Conservation (phyloP, 2,329 filamentous ascomycete genomes). For the Phialophora expanda region DNA sequence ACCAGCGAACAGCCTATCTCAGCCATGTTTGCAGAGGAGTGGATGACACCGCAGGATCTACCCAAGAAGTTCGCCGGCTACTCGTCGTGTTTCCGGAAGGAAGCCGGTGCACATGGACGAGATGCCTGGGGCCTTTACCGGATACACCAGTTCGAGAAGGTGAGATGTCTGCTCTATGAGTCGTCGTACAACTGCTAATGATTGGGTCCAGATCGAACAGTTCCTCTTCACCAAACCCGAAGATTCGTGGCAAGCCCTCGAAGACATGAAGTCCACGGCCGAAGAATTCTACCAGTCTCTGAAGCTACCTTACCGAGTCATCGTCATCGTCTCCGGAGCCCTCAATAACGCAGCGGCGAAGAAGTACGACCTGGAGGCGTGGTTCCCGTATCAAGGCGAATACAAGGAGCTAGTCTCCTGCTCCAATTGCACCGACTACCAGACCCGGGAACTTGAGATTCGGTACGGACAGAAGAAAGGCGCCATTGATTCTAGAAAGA, state of each 20-base stretch:
- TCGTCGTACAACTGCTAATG: neutral
- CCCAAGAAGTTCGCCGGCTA: conserved; percentile 93
- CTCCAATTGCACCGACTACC: conserved; percentile 98
- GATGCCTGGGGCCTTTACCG: conserved; percentile 98
- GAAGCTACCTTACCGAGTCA: conserved; percentile 85
- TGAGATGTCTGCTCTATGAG: conserved; percentile 41
- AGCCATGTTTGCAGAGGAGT: conserved; percentile 90
- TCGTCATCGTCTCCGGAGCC: conserved; percentile 94
- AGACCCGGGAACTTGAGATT: conserved; percentile 91
- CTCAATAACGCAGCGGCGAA: conserved; percentile 87
- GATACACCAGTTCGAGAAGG: conserved; percentile 97
- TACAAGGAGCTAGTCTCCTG: conserved; percentile 98
- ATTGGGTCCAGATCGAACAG: conserved; percentile 66
- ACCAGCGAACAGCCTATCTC: conserved; percentile 96
- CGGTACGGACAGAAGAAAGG: conserved; percentile 82
- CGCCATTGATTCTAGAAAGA: conserved; percentile 81
- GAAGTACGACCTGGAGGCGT: conserved; percentile 95
- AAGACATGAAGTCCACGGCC: conserved; percentile 86
- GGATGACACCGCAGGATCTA: conserved; percentile 81
- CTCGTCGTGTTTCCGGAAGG: conserved; percentile 93
- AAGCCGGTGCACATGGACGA: conserved; percentile 87
- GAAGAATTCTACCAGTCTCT: conserved; percentile 96
- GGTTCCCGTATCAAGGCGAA: conserved; percentile 94
- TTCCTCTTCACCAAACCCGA: conserved; percentile 83
- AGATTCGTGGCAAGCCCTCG: conserved; percentile 90